phyloP scores from a whole-genome alignment of 1,139 yeast species.

The Saccharomyces hybrid region DNA sequence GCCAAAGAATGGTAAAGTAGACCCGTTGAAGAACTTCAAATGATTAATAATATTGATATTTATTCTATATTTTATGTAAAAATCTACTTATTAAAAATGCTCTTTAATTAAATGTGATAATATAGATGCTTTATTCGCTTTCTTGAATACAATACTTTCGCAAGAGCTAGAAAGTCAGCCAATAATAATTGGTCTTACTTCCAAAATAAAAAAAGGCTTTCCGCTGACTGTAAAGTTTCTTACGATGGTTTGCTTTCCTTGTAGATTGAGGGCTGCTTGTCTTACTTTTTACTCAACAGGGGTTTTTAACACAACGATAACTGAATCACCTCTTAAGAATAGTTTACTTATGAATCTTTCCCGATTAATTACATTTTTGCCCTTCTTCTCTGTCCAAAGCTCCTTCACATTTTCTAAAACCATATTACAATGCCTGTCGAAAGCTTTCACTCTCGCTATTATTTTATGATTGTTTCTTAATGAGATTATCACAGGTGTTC shows the following conservation, averaged over 20 bases:
- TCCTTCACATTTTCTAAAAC: constrained; percentile 89
- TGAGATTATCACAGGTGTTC: constrained; percentile 75
- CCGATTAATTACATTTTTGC: constrained; percentile 58
- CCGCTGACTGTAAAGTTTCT: not conserved
- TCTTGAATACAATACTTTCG: not conserved
- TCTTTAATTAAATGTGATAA: not conserved
- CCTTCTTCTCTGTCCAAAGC: constrained; percentile 78
- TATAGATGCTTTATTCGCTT: not conserved
- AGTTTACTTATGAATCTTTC: constrained; percentile 85
- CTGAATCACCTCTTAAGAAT: constrained; percentile 93
- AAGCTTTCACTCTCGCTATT: constrained; percentile 84
- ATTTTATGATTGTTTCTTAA: constrained; percentile 89
- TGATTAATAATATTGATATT: constrained; percentile 9
- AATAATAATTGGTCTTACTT: not conserved
- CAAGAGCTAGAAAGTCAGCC: not conserved
- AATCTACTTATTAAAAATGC: not conserved
- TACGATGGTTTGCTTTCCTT: not conserved
- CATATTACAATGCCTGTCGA: constrained; percentile 93
- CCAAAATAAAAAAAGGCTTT: not conserved
- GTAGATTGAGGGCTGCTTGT: not conserved
- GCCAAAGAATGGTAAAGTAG: constrained; percentile 41
- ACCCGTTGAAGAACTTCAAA: constrained; percentile 63
- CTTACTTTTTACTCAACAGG: constrained; percentile 19
- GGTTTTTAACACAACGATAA: constrained; percentile 68
- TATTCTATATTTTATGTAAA: not conserved